Conservation (phyloP, 768 basidiomycete genomes). For the Suillus sp. region DNA sequence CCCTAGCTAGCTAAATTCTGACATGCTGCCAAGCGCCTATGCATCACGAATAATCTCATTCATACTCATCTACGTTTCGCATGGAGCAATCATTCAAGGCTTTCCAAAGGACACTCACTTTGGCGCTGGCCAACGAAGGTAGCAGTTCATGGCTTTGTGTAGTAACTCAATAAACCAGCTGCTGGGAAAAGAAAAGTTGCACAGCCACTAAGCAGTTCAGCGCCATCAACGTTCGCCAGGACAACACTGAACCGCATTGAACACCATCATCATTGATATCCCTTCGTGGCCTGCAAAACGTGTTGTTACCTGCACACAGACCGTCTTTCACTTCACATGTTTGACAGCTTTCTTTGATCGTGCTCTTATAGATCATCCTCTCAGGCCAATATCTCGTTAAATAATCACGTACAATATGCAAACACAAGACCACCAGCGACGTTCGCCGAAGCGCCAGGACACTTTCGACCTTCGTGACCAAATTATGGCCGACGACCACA, state of each 20-base stretch:
- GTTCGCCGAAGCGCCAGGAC: slow-evolving; percentile 47
- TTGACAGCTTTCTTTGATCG: not conserved
- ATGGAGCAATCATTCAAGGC: too few species aligned
- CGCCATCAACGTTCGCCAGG: not conserved
- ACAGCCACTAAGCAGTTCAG: slow-evolving; percentile 7
- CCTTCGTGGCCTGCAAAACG: not conserved
- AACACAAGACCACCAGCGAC: slow-evolving; percentile 30
- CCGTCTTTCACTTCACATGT: slow-evolving; percentile 1
- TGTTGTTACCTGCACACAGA: not conserved
- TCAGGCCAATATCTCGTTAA: slow-evolving; percentile 4
- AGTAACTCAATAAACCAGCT: too few species aligned
- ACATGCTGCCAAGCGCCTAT: too few species aligned
- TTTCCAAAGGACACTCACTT: too few species aligned
- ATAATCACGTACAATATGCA: slow-evolving; percentile 21
- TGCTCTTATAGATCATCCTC: not conserved
- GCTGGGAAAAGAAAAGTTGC: not conserved
- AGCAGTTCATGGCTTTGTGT: too few species aligned
- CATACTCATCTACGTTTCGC: too few species aligned
- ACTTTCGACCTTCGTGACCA: slow-evolving; percentile 75
- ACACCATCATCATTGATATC: not conserved
- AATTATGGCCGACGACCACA: slow-evolving; percentile 54
- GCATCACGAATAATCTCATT: too few species aligned
- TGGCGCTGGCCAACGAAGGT: too few species aligned
- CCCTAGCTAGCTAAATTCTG: too few species aligned
- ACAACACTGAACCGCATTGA: not conserved